Percentiles rank a stretch among this genome's conserved stretches.
Conservation (phyloP, 192 early-diverging fungal genomes). For the Entophlyctis luteolus region DNA sequence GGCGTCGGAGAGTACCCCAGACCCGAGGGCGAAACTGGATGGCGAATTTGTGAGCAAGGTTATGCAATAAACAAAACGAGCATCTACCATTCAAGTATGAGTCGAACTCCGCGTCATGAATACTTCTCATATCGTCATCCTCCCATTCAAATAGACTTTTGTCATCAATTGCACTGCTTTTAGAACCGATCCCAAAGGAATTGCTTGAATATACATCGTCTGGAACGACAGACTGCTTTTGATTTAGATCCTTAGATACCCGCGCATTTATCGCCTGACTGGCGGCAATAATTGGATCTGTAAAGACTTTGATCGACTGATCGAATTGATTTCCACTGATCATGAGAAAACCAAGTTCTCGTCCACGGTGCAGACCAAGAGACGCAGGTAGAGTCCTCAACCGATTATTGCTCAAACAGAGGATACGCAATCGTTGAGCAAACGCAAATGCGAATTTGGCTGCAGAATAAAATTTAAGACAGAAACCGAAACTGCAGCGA, state of each 20-base stretch:
- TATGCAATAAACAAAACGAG: background rate
- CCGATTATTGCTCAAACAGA: conserved; percentile 35
- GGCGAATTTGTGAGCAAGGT: background rate
- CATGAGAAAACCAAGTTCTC: conserved; percentile 9
- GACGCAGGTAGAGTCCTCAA: conserved; percentile 40
- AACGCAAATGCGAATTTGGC: conserved; percentile 17
- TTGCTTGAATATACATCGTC: background rate
- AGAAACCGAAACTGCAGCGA: conserved; percentile 1
- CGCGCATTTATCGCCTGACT: background rate
- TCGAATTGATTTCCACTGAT: conserved; percentile 16
- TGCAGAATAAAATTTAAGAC: background rate
- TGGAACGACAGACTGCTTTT: background rate
- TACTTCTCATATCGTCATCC: conserved; percentile 13
- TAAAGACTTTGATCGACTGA: background rate
- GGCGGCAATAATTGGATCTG: conserved; percentile 21
- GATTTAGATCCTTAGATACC: background rate
- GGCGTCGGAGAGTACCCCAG: background rate
- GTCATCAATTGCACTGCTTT: background rate
- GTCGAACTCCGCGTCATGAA: conserved; percentile 24
- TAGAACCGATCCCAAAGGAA: background rate
- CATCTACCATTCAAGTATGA: conserved; percentile 11
- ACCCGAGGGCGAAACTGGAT: background rate
- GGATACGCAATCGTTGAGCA: conserved; percentile 23
- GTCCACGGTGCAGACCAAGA: conserved; percentile 37
- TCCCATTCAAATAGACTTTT: conserved; percentile 20